These are phyloP conservation scores for Acanthamoeba sp. DNA, from an alignment of 208 protist genomes.

Conservation along the genomic window DNA sequence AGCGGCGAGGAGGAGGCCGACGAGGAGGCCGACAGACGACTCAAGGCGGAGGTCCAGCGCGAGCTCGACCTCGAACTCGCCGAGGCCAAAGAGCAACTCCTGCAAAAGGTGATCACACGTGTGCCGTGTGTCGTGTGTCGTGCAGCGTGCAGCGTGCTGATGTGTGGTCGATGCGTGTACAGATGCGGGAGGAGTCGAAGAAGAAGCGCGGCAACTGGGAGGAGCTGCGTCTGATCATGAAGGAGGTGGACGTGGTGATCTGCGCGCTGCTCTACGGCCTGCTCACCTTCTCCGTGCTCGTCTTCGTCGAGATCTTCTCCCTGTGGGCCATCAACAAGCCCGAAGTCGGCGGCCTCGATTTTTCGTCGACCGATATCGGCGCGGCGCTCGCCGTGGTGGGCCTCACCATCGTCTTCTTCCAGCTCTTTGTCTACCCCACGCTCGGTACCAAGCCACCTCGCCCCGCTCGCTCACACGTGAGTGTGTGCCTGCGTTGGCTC, in stretches of 20 bases:
- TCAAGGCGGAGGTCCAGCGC: background rate
- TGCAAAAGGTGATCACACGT: background rate
- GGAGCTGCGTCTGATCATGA: constrained; percentile 6
- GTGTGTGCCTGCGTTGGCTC: too few relatives aligned
- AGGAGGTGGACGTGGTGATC: constrained; percentile 28
- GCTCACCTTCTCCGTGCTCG: constrained; percentile 60
- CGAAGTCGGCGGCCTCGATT: constrained; percentile 19
- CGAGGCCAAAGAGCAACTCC: background rate
- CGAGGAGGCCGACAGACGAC: background rate
- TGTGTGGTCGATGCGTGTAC: background rate
- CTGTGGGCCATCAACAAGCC: constrained; percentile 57
- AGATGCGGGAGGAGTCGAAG: background rate
- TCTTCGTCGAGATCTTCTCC: constrained; percentile 62
- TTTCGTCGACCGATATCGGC: constrained; percentile 29
- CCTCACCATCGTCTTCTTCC: constrained; percentile 38
- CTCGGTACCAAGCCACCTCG: background rate
- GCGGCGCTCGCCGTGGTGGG: constrained; percentile 19
- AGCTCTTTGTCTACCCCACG: constrained; percentile 18
- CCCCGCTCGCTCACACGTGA: too few relatives aligned
- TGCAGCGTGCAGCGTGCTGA: background rate
- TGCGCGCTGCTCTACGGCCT: constrained; percentile 35
- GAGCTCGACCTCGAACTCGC: constrained; percentile 2
- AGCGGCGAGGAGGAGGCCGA: background rate
- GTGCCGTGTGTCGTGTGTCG: background rate
- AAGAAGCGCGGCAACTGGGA: constrained; percentile 14